Conservation (phyloP, 768 basidiomycete genomes). For the Leccinum rimulosum region DNA sequence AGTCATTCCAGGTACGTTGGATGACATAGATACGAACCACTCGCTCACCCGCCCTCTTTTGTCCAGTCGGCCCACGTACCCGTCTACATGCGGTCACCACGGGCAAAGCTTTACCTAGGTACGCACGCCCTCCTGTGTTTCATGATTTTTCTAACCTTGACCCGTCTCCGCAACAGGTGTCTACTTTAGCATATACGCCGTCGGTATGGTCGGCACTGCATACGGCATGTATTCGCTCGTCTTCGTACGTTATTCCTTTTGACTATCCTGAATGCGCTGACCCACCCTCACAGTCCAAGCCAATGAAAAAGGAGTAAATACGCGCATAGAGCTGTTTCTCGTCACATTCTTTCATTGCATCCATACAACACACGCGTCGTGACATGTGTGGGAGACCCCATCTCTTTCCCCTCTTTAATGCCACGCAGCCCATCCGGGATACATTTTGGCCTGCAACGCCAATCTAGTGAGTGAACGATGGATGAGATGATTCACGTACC, state of each 20-base stretch:
- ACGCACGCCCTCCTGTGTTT: slow-evolving; percentile 6
- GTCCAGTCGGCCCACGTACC: slow-evolving; percentile 40
- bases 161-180: slow-evolving; percentile 39
- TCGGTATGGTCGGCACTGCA: slow-evolving; percentile 52
- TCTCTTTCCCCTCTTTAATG: slow-evolving; percentile 37
- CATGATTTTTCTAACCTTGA: background rate
- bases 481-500: slow-evolving; percentile 36
- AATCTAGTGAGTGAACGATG: background rate
- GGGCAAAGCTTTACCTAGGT: slow-evolving; percentile 67
- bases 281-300: slow-evolving; percentile 25
- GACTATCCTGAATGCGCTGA: background rate
- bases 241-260: slow-evolving; percentile 34
- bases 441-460: slow-evolving; percentile 74
- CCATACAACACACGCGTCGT: slow-evolving; percentile 1
- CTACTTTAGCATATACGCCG: slow-evolving; percentile 52
- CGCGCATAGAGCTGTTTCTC: slow-evolving; percentile 15
- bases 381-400: background rate
- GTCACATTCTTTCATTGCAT: slow-evolving; percentile 10
- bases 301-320: slow-evolving; percentile 25
- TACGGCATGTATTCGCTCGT: slow-evolving; percentile 50
- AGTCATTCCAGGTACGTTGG: slow-evolving; percentile 55
- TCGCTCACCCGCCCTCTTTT: slow-evolving; percentile 11
- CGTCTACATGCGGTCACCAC: slow-evolving; percentile 59
- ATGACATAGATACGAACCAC: background rate
- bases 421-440: slow-evolving; percentile 88